phyloP scores from a whole-genome alignment of 1,284 basidiomycete species.

The Abortiporus biennis region DNA sequence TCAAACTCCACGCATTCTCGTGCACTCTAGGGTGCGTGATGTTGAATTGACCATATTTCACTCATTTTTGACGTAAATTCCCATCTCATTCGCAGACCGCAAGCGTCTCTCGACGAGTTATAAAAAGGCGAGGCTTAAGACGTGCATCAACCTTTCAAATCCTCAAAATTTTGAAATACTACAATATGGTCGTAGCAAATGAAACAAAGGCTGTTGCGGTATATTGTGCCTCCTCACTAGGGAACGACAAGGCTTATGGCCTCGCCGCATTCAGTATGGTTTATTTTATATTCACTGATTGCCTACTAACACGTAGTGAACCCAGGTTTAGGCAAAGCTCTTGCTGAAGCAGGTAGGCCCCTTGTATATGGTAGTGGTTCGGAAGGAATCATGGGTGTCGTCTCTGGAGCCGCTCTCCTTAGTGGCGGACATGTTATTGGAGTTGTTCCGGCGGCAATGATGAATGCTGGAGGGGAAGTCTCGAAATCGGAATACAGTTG shows the following conservation, averaged over 20 bases:
- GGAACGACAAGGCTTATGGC: slow-evolving; percentile 53
- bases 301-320: not conserved
- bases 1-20: no score
- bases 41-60: no score
- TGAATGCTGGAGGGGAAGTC: slow-evolving; percentile 54
- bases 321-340: slow-evolving; percentile 66
- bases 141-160: no score
- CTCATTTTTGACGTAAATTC: no score
- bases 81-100: no score
- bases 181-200: no score
- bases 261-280: slow-evolving; percentile 60
- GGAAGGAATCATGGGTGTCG: slow-evolving; percentile 82
- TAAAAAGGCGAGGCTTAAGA: no score
- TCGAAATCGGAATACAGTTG: slow-evolving; percentile 32
- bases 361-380: slow-evolving; percentile 89
- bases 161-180: no score
- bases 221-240: slow-evolving; percentile 74
- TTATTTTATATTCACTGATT: slow-evolving; percentile 4
- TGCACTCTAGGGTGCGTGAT: no score
- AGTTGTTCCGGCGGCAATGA: slow-evolving; percentile 75
- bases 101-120: no score
- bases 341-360: slow-evolving; percentile 57
- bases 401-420: slow-evolving; percentile 65
- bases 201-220: slow-evolving; percentile 54
- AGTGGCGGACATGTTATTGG: slow-evolving; percentile 74